Evolutionary conservation across 148 eudicot species (phyloP).

Genomic region (Rhododendron henanense): DNA sequence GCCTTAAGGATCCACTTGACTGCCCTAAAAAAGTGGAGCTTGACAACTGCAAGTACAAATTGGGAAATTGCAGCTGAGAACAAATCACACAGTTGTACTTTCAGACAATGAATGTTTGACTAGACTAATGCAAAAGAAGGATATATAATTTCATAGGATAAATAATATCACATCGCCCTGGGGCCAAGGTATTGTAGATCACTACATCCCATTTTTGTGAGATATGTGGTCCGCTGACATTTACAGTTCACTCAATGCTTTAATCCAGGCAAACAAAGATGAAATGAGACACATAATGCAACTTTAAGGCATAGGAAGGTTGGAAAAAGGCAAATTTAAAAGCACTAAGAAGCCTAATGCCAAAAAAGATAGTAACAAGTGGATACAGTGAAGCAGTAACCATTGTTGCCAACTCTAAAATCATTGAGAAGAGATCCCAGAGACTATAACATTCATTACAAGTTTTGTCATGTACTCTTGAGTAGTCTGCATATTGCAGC

Average conservation of each 20-base stretch:
- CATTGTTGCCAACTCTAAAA: not conserved
- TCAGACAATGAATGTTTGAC: not conserved
- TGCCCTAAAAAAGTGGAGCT: constrained; percentile 51
- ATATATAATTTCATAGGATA: not conserved
- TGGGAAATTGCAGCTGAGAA: not conserved
- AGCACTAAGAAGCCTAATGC: not conserved
- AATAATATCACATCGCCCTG: not conserved
- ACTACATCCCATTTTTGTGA: not conserved
- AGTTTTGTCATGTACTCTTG: not conserved
- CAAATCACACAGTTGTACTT: not conserved
- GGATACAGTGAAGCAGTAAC: not conserved
- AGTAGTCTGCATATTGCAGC: not conserved
- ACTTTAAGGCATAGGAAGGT: not conserved
- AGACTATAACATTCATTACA: not conserved
- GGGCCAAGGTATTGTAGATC: not conserved
- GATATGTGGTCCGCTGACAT: not conserved
- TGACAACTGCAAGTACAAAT: constrained; percentile 42
- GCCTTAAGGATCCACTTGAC: constrained; percentile 65
- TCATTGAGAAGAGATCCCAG: not conserved
- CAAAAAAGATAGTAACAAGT: not conserved
- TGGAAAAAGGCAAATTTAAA: not conserved
- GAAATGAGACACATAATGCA: not conserved
- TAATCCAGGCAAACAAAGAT: not conserved
- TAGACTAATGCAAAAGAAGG: not conserved
- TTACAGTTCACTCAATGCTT: not conserved